Percentiles rank a stretch among this genome's conserved stretches.
These are phyloP conservation scores for Aspergillus neotritici DNA, from an alignment of 2,329 filamentous ascomycete species.

Conservation along the genomic window DNA sequence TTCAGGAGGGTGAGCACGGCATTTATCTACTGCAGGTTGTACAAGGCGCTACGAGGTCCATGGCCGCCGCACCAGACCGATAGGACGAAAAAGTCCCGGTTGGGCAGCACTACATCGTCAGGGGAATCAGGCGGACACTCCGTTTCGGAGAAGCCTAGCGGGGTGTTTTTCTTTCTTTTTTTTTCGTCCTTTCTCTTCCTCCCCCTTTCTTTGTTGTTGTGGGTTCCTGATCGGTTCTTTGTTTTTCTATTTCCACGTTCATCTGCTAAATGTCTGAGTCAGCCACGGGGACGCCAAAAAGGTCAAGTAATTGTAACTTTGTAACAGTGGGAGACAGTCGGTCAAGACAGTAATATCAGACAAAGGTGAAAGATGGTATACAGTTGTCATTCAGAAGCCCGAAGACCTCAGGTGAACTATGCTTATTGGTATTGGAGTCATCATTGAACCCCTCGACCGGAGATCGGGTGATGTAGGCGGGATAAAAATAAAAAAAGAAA, in stretches of 20 bases:
- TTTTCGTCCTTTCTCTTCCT: not conserved
- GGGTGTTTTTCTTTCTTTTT: constrained; percentile 8
- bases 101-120: constrained; percentile 31
- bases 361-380: constrained; percentile 35
- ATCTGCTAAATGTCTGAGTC: not conserved
- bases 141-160: constrained; percentile 4
- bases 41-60: constrained; percentile 12
- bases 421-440: constrained; percentile 36
- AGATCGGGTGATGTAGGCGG: not conserved
- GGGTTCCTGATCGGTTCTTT: too few species aligned
- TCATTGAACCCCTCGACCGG: constrained; percentile 21
- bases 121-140: constrained; percentile 9
- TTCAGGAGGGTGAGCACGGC: constrained; percentile 5
- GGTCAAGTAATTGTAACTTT: not conserved
- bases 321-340: constrained; percentile 7
- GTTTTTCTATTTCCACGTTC: not conserved
- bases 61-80: constrained; percentile 6
- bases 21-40: constrained; percentile 3
- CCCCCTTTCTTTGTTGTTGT: not conserved
- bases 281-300: not conserved
- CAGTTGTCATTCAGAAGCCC: constrained; percentile 38
- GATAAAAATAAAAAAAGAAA: constrained; percentile 3
- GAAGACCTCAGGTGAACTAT: constrained; percentile 42
- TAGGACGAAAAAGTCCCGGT: constrained; percentile 17
- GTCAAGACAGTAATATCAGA: constrained; percentile 23